A percentile compares a stretch with the other conserved stretches of the same genome.
Evolutionary conservation across 1,284 basidiomycete species (phyloP).

Genomic region (Ganoderma lingzhi): DNA sequence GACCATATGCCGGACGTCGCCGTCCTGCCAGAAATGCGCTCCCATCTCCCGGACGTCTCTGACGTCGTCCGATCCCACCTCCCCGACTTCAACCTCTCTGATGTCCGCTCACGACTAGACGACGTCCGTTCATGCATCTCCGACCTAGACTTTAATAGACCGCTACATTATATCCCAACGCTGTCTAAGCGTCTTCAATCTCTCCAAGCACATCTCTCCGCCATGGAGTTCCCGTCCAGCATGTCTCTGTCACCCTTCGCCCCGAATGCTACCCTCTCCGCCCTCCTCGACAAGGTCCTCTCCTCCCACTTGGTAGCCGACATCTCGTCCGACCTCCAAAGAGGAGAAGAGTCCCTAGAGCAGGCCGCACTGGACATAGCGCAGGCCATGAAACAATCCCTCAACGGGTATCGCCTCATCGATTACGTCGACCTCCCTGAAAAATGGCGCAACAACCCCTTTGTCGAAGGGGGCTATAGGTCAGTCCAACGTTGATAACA

Average conservation of each 20-base stretch:
- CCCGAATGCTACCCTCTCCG: slow-evolving; percentile 58
- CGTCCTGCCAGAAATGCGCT: slow-evolving; percentile 49
- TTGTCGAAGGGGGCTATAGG: slow-evolving; percentile 86
- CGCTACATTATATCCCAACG: slow-evolving; percentile 62
- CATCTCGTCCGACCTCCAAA: slow-evolving; percentile 53
- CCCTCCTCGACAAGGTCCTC: slow-evolving; percentile 64
- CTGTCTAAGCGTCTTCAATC: slow-evolving; percentile 65
- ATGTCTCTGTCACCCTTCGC: slow-evolving; percentile 50
- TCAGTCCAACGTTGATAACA: slow-evolving; percentile 44
- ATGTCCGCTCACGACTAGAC: slow-evolving; percentile 59
- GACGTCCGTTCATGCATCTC: slow-evolving; percentile 63
- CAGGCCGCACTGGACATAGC: slow-evolving; percentile 61
- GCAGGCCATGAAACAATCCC: slow-evolving; percentile 67
- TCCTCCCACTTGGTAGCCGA: slow-evolving; percentile 68
- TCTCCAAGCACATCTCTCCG: slow-evolving; percentile 70
- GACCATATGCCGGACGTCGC: slow-evolving; percentile 60
- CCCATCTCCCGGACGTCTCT: slow-evolving; percentile 45
- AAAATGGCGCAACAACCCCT: slow-evolving; percentile 88
- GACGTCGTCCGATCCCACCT: slow-evolving; percentile 47
- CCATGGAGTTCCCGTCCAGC: slow-evolving; percentile 56
- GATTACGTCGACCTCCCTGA: slow-evolving; percentile 82
- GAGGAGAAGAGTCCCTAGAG: slow-evolving; percentile 62
- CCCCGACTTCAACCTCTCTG: slow-evolving; percentile 49
- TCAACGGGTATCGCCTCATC: slow-evolving; percentile 76
- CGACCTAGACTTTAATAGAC: slow-evolving; percentile 63